phyloP scores from a whole-genome alignment of 345 rosid genomes.

The Citrus mangshanensis region DNA sequence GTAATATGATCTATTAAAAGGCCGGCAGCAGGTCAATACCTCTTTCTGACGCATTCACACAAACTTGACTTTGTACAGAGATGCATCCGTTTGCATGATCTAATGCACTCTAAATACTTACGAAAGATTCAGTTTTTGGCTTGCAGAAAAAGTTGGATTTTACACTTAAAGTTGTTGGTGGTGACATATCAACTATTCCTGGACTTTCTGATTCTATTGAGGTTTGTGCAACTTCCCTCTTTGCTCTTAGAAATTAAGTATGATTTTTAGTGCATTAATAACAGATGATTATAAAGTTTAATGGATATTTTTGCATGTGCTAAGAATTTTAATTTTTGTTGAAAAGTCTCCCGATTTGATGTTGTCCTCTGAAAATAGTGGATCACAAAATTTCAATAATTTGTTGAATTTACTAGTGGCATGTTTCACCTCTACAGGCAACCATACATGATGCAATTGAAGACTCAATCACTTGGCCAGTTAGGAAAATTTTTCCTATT shows the following conservation, averaged over 20 bases:
- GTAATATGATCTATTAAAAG: not conserved
- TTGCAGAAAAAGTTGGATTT: constrained; percentile 95
- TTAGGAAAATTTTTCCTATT: constrained; percentile 92
- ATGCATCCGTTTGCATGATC: not conserved
- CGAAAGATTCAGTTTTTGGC: constrained; percentile 14
- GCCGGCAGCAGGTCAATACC: not conserved
- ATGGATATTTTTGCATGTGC: not conserved
- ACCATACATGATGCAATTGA: constrained; percentile 91
- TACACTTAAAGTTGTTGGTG: constrained; percentile 85
- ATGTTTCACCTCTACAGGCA: constrained; percentile 50
- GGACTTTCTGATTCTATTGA: constrained; percentile 85
- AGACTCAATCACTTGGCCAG: constrained; percentile 98
- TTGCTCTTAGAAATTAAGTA: not conserved
- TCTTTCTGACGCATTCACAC: not conserved
- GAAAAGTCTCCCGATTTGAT: not conserved
- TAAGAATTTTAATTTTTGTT: constrained; percentile 2
- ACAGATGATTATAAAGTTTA: not conserved
- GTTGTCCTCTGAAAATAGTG: not conserved
- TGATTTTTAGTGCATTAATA: not conserved
- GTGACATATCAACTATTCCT: constrained; percentile 89
- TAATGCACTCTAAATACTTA: not conserved
- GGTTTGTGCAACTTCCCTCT: constrained; percentile 46
- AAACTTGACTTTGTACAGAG: not conserved
- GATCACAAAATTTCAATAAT: not conserved
- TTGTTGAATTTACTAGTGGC: not conserved